Conservation (phyloP, 2,329 filamentous ascomycete genomes). For the Thelonectria discophora region DNA sequence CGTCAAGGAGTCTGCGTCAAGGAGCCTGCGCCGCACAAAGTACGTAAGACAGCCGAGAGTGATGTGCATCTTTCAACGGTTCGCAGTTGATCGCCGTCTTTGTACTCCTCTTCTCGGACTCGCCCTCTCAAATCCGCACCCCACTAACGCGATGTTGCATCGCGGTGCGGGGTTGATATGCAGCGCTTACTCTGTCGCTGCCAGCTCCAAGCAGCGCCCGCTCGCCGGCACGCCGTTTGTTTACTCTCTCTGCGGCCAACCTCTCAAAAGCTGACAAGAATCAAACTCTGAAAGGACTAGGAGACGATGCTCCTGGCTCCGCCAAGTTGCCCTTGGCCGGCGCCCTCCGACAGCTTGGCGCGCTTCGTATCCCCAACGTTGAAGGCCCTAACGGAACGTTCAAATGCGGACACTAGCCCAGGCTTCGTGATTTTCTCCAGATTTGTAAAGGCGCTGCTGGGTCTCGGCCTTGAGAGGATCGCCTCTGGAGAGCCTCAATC, state of each 20-base stretch:
- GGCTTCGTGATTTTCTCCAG: not conserved
- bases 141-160: not conserved
- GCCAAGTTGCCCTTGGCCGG: not conserved
- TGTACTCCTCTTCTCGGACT: not conserved
- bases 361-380: not conserved
- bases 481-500: not conserved
- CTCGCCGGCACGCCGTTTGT: conserved; percentile 5
- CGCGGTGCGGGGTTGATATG: conserved; percentile 2
- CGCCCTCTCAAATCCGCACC: not conserved
- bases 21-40: not conserved
- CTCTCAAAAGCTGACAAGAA: not conserved
- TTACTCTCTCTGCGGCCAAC: not conserved
- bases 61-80: not conserved
- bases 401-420: not conserved
- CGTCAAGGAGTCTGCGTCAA: no score
- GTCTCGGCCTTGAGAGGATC: conserved; percentile 1
- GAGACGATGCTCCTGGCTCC: not conserved
- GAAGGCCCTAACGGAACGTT: not conserved
- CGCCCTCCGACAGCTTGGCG: not conserved
- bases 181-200: not conserved
- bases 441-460: conserved; percentile 11
- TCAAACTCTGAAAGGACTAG: not conserved
- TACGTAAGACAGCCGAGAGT: not conserved
- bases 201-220: conserved; percentile 19
- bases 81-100: not conserved